phyloP scores from a whole-genome alignment of 2,329 filamentous ascomycete species.

The Fusarium sp. region DNA sequence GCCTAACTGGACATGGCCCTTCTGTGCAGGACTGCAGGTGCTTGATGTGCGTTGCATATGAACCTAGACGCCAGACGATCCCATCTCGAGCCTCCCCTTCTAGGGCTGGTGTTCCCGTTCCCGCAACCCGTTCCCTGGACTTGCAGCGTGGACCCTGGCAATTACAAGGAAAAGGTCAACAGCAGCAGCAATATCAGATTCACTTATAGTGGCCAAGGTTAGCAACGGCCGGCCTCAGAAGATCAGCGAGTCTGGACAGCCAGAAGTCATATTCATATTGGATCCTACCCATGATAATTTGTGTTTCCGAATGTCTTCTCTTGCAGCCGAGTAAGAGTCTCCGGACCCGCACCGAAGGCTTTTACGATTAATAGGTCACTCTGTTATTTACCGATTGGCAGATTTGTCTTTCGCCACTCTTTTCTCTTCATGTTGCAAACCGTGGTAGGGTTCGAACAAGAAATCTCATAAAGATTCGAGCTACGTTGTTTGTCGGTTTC shows the following conservation, averaged over 20 bases:
- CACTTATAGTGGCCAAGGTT: constrained; percentile 17
- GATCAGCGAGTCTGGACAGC: not conserved
- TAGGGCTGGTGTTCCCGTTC: constrained; percentile 5
- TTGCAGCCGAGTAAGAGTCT: constrained; percentile 16
- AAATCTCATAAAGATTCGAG: not conserved
- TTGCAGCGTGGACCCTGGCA: constrained; percentile 10
- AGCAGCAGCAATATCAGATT: constrained; percentile 7
- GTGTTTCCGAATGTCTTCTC: constrained; percentile 16
- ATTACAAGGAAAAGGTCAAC: not conserved
- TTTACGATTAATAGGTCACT: not conserved
- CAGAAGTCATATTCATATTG: no score
- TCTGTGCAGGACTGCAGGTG: constrained; percentile 21
- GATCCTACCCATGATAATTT: not conserved
- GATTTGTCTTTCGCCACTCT: constrained; percentile 21
- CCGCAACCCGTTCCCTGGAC: constrained; percentile 27
- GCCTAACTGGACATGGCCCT: constrained; percentile 39
- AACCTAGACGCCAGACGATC: constrained; percentile 21
- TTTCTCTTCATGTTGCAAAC: not conserved
- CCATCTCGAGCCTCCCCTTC: constrained; percentile 25
- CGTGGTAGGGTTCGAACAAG: not conserved
- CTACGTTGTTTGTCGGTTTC: constrained; percentile 13
- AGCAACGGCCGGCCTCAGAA: constrained; percentile 27
- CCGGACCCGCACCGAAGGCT: constrained; percentile 17
- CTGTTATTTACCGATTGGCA: not conserved
- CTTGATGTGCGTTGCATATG: constrained; percentile 35